These are phyloP conservation scores for Trichoderma semiorbis DNA, from an alignment of 2,329 filamentous ascomycete species.

Conservation along the genomic window DNA sequence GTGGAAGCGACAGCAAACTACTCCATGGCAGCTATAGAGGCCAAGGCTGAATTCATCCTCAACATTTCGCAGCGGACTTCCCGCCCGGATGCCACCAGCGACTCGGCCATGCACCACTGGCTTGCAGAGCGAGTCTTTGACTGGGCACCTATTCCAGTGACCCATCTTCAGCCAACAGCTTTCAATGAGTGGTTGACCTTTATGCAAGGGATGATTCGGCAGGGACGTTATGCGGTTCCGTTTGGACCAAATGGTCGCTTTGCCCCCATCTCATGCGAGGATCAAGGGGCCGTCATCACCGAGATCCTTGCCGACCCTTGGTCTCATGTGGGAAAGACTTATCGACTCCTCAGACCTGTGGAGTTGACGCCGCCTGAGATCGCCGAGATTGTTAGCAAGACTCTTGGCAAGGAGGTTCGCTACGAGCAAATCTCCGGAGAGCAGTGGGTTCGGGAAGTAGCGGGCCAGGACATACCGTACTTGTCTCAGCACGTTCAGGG, in stretches of 20 bases:
- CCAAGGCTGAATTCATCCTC: not conserved
- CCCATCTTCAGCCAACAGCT: not conserved
- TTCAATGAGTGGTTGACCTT: not conserved
- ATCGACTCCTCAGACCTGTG: not conserved
- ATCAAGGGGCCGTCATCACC: not conserved
- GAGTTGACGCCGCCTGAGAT: constrained; percentile 1
- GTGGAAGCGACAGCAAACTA: not conserved
- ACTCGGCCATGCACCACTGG: not conserved
- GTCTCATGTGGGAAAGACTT: not conserved
- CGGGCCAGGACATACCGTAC: not conserved
- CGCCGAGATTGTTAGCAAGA: not conserved
- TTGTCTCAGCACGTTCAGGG: not conserved
- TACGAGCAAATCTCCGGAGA: not conserved
- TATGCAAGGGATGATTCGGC: not conserved
- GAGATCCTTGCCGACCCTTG: not conserved
- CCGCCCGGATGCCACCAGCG: not conserved
- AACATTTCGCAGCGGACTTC: not conserved
- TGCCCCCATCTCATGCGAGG: constrained; percentile 1
- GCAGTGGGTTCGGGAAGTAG: not conserved
- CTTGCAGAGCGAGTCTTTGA: not conserved
- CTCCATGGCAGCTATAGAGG: not conserved
- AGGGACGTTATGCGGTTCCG: not conserved
- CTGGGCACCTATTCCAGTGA: not conserved
- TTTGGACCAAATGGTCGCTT: not conserved
- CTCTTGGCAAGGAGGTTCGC: not conserved